A percentile compares a stretch with the other conserved stretches of the same genome.
Evolutionary conservation across 495 filamentous ascomycete genomes (phyloP).

Genomic region (Emericellopsis terricola): DNA sequence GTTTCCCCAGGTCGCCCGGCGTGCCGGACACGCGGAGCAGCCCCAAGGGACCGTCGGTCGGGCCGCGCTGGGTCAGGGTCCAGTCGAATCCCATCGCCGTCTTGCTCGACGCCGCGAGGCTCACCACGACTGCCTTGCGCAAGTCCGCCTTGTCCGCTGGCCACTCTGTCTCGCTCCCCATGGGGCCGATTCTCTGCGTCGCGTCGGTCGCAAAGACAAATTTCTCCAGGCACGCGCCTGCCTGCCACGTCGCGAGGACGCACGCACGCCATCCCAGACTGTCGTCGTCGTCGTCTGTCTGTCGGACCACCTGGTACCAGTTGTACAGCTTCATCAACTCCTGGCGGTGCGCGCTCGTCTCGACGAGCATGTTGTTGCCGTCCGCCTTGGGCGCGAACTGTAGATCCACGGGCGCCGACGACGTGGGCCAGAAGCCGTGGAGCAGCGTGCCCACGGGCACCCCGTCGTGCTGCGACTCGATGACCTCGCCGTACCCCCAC

Average conservation of each 20-base stretch:
- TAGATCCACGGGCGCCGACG: conserved; percentile 15
- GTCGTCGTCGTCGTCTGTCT: conserved; percentile 6
- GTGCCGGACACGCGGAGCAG: too few species aligned
- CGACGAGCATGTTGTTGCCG: conserved; percentile 17
- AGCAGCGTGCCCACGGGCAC: conserved; percentile 15
- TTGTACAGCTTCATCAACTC: conserved; percentile 34
- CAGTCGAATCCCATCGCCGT: conserved; percentile 25
- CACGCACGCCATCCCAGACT: conserved; percentile 20
- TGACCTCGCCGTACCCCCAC: conserved; percentile 36
- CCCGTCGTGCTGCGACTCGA: conserved; percentile 22
- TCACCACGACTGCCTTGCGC: conserved; percentile 18
- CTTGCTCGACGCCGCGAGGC: conserved; percentile 30
- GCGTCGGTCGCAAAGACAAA: conserved; percentile 24
- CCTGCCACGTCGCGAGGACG: conserved; percentile 23
- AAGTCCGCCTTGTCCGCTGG: conserved; percentile 26
- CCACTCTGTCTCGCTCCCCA: conserved; percentile 16
- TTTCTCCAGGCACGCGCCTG: conserved; percentile 26
- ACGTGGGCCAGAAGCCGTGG: conserved; percentile 23
- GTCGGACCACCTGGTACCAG: conserved; percentile 15
- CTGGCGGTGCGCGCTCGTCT: conserved; percentile 23
- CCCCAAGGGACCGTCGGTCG: conserved; percentile 6
- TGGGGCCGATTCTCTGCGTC: conserved; percentile 17
- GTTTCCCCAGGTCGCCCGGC: conserved; percentile 15
- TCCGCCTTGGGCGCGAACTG: conserved; percentile 11
- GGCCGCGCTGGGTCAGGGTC: conserved; percentile 10